Percentiles rank a stretch among this genome's conserved stretches.
Conservation (phyloP, 257 asterid genomes). For the Solanum virginianum region DNA sequence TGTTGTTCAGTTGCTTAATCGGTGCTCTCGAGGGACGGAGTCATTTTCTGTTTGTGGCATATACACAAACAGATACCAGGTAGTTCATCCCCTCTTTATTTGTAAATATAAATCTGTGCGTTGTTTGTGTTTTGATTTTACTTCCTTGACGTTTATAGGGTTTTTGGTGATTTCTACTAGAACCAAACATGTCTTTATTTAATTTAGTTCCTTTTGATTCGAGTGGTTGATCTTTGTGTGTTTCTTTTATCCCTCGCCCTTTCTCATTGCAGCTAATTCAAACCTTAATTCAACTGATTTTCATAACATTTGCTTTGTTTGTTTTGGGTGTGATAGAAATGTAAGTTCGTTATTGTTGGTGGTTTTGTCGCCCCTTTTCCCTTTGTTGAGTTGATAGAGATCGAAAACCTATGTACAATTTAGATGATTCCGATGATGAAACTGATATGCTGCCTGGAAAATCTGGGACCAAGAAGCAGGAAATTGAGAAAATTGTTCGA, state of each 20-base stretch:
- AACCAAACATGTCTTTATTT: neutral
- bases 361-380: neutral
- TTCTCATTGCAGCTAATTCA: too few species aligned
- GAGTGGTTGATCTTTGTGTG: neutral
- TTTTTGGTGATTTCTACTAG: neutral
- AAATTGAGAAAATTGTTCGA: slow-evolving; percentile 20
- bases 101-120: neutral
- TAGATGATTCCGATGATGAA: slow-evolving; percentile 94
- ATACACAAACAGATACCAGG: neutral
- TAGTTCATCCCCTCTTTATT: neutral
- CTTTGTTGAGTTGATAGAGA: slow-evolving; percentile 12
- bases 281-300: neutral
- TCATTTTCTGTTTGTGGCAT: neutral
- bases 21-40: neutral
- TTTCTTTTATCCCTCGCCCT: too few species aligned
- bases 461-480: slow-evolving; percentile 19
- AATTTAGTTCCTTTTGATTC: neutral
- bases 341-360: neutral
- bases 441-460: slow-evolving; percentile 14
- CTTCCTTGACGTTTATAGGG: neutral
- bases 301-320: neutral
- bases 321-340: neutral
- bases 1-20: neutral
- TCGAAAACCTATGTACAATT: slow-evolving; percentile 62
- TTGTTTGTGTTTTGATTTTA: neutral